A percentile compares a stretch with the other conserved stretches of the same genome.
Evolutionary conservation across 2,329 filamentous ascomycete species (phyloP).

Genomic region (Penicillium occitanis): DNA sequence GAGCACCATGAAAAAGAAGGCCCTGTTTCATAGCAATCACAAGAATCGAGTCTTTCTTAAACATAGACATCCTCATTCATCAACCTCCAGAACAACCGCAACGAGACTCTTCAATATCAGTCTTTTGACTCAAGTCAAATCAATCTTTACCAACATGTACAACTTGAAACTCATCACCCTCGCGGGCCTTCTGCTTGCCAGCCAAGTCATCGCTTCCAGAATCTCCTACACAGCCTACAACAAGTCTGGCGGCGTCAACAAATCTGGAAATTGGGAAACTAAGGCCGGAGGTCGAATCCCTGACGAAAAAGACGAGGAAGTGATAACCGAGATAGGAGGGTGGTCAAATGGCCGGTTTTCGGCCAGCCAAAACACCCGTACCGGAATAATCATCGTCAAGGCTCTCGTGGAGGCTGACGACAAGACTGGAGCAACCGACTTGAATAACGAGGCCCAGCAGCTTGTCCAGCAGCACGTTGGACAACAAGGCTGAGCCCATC

Average conservation of each 20-base stretch:
- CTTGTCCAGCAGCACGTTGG: not conserved
- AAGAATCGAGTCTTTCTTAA: not conserved
- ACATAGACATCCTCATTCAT: not conserved
- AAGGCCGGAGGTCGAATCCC: not conserved
- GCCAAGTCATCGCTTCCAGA: not conserved
- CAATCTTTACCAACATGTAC: not conserved
- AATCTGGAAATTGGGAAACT: not conserved
- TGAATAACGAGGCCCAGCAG: not conserved
- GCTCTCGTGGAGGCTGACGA: not conserved
- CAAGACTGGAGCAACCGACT: not conserved
- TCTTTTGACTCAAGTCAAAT: not conserved
- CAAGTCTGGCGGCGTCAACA: not conserved
- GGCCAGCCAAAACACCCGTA: too few relatives aligned
- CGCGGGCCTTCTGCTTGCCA: not conserved
- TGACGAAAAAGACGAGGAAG: not conserved
- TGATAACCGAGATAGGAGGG: not conserved
- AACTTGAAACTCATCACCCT: not conserved
- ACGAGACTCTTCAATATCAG: not conserved
- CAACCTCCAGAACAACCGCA: not conserved
- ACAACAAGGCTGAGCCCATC: not conserved
- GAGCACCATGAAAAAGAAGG: not conserved
- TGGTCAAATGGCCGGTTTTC: too few relatives aligned
- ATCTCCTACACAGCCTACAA: not conserved
- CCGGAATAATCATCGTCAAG: too few relatives aligned
- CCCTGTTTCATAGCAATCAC: slow-evolving; percentile 1